Conservation (phyloP, 805 yeast species). For the Blastobotrys robertii region DNA sequence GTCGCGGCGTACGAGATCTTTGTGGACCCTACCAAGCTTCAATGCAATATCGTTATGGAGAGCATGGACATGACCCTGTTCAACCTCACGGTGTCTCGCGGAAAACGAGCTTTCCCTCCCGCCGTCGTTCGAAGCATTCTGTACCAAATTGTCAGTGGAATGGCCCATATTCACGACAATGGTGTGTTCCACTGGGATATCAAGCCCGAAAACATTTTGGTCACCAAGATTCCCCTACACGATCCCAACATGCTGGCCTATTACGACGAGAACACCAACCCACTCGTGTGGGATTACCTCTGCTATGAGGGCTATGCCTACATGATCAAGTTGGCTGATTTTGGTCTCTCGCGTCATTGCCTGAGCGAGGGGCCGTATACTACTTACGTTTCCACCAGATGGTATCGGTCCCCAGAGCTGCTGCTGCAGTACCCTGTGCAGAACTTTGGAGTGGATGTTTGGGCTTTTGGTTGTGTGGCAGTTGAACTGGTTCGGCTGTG, state of each 20-base stretch:
- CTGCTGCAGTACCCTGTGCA: conserved; percentile 69
- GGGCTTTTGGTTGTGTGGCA: conserved; percentile 90
- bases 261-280: neutral
- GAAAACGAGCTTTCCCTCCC: conserved; percentile 42
- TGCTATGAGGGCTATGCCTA: conserved; percentile 39
- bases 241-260: neutral
- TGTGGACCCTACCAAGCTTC: conserved; percentile 49
- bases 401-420: conserved; percentile 95
- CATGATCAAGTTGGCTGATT: conserved; percentile 81
- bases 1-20: conserved; percentile 74
- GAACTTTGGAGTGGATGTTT: conserved; percentile 73
- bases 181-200: conserved; percentile 79
- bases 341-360: conserved; percentile 77
- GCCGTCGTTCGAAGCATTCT: conserved; percentile 40
- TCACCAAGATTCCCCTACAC: conserved; percentile 37
- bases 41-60: conserved; percentile 81
- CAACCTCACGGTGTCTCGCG: conserved; percentile 62
- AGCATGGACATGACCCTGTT: conserved; percentile 73
- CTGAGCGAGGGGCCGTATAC: conserved; percentile 56
- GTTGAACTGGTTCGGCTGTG: conserved; percentile 70
- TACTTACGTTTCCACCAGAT: conserved; percentile 85
- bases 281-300: conserved; percentile 52
- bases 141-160: conserved; percentile 63
- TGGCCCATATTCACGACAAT: conserved; percentile 67
- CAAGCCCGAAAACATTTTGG: conserved; percentile 86